Base-by-base conservation (phyloP, 1,139 yeast genomes). In the Scheffersomyces illinoinensis region DNA sequence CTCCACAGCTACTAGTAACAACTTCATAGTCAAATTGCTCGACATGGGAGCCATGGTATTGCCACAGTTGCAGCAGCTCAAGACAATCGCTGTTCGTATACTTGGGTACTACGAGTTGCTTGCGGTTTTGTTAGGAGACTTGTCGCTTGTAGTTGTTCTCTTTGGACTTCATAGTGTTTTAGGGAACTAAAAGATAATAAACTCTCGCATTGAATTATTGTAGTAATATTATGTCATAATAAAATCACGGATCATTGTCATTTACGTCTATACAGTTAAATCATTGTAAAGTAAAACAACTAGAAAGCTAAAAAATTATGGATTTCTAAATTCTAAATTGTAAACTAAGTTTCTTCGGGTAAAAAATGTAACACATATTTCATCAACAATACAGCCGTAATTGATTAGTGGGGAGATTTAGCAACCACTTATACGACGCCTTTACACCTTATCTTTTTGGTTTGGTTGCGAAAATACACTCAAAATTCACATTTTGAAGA, bases 71-170 rank as follows among this genome's bases (percentile, higher is more conserved):
- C 63, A 69, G 26, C 60, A 63, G 7, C 75, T 69, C 58, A 73
- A 71, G 57, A 76, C 79, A 1, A 56, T 76, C 43, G 63, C 79
- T 19, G 66, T 69, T 24, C 70, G 68, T 43, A 59, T 72, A n/a
- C 69, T 79, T 62, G 74, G 73, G 14, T 80, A 79, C 66, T 76
- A 76, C 71, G 82, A 76, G 52, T 65, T 80, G 3, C 63, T 78
- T 21, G 71, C 76, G 43, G 78, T 80, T 66, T 60, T 81, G 43
- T 55, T 78, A 47, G 78, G 78, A 12, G 85, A 80, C 64, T 57
- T 80, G 50, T 71, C 78, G 26, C 70, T 80, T 50, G 71, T 79
- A 39, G 74, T 78, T 47, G 74, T 81, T 19, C 67, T 79, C 56
- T 79, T 79, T 64, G 85, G 84, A 1, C 61, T 80, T 46, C 61